Base-by-base conservation (phyloP, 306 rosid species). In the Corylus americana region DNA sequence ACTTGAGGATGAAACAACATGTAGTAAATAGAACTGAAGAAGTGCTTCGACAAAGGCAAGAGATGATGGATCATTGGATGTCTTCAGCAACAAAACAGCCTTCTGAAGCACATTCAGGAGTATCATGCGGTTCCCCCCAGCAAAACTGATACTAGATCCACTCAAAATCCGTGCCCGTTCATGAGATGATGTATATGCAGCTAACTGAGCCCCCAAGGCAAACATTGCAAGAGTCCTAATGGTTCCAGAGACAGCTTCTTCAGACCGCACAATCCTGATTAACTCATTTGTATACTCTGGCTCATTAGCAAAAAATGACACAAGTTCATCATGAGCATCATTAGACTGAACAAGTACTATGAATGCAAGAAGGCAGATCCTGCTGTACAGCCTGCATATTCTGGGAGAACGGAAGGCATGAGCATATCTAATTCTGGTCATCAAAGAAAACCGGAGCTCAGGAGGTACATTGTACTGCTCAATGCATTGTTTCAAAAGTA, bases 201-300 rank as follows among this genome's bases (percentile, higher is more conserved):
- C 97, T 84, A 94, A 91, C 71, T 94, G 98, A 78, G 98, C 98
- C 70, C 98, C 98, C 85, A 94, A 85, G 72, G 97, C 98, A 88
- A 91, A 95, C 98, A 94, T 92, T 70, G 93, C 95, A 83, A 92
- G 95, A 31, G 98, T 94, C 84, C 97, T 90, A 74, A 92, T 91
- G 59, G 93, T 82, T 77, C 97, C 98, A 58, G 92, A 91, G 80
- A 94, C 91, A 55, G 83, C 85, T 84, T 91, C 93, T 75, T 94
- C 98, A 11, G 95, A 89, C 59, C 98, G 94, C 76, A 94, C 98
- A 86, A 91, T 85, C 90, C 89, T 94, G 81, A 94, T 89, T 73
- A 94, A 79, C 75, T 94, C 98, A 85, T 94, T 94, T 20, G 97
- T 94, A 77, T 90, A 94, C 84, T 92, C 98, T 45, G 98, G 97